These are phyloP conservation scores for Gaultheria prostrata DNA, from an alignment of 148 eudicot species.

Conservation along the genomic window DNA sequence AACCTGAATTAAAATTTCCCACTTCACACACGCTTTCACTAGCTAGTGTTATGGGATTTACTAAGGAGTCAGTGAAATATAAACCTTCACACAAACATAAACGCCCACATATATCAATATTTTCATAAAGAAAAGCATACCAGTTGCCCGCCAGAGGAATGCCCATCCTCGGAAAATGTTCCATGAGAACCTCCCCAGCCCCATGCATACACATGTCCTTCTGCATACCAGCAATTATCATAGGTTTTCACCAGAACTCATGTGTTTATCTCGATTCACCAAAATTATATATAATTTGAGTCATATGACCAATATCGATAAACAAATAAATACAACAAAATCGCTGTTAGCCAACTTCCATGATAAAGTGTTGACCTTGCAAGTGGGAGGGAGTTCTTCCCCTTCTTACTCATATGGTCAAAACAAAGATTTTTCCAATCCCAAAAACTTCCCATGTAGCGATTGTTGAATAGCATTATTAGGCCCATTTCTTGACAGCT, in stretches of 20 bases:
- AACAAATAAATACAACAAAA: not conserved
- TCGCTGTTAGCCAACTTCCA: not conserved
- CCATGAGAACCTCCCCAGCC: slow-evolving; percentile 99
- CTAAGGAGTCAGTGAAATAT: not conserved
- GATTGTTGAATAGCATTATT: no score
- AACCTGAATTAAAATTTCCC: not conserved
- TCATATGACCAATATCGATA: not conserved
- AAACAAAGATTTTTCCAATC: not conserved
- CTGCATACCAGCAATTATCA: slow-evolving; percentile 37
- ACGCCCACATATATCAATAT: not conserved
- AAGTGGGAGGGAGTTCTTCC: slow-evolving; percentile 1
- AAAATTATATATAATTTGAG: not conserved
- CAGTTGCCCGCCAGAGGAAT: slow-evolving; percentile 97
- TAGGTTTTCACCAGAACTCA: not conserved
- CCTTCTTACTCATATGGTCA: not conserved
- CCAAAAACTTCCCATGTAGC: not conserved
- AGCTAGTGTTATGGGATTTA: not conserved
- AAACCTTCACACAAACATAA: not conserved
- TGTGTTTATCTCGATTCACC: not conserved
- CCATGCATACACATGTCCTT: slow-evolving; percentile 79
- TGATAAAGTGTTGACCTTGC: not conserved
- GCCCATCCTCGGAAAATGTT: slow-evolving; percentile 84
- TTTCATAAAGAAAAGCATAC: slow-evolving; percentile 38
- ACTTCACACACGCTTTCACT: not conserved
- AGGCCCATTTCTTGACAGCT: no score